Evolutionary conservation across 2,329 filamentous ascomycete genomes (phyloP), one percentile per base, ranked within the genome.

Genomic region (Mycosphaerelloides madeirae): DNA sequence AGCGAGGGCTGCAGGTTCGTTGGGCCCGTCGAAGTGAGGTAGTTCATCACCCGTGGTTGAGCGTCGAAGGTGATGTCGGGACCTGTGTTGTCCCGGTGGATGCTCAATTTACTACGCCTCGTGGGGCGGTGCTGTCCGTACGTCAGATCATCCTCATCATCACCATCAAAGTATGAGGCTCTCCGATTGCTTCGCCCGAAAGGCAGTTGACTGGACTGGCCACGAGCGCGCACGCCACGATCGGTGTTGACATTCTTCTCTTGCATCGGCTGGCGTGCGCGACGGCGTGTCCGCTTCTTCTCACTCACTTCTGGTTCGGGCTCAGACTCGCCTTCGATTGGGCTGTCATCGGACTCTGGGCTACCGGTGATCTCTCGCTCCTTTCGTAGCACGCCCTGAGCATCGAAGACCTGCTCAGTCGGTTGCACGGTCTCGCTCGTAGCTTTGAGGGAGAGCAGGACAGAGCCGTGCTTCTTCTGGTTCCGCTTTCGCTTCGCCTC

Each of bases 401-500:
- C 62, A 28, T 71, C 70, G 68, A 83, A 84, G 38, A 88, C 78
- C 16, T 79, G 68, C 66, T 89, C 85, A 0, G 67, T 78, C 7
- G 81, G 77, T 44, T 79, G 75, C 28, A 88, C 79, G 2, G 74
- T 71, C 51, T 76, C 72, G 1, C 85, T 88, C 14, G 78, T 80
- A 41, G 74, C 65, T 55, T 81, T 75, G 65, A 91, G 80, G 46
- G 78, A 77, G 43, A 78, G 72, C 16, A 88, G 68, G n/a, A 87
- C 81, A 1, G 80, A 82, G n/a, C 72, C 75, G 42, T 83, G 79
- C 64, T 91, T 91, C 57, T 84, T 81, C 65, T 91, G 86, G 61
- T 90, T 90, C 40, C 86, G 75, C 68, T 80, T 86, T 35, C 82
- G 77, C 56, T 80, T 83, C 74, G 85, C 84, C 49, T 84, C 79